Evolutionary conservation across 2,329 filamentous ascomycete species (phyloP).

Genomic region (Aspergillus melleus): DNA sequence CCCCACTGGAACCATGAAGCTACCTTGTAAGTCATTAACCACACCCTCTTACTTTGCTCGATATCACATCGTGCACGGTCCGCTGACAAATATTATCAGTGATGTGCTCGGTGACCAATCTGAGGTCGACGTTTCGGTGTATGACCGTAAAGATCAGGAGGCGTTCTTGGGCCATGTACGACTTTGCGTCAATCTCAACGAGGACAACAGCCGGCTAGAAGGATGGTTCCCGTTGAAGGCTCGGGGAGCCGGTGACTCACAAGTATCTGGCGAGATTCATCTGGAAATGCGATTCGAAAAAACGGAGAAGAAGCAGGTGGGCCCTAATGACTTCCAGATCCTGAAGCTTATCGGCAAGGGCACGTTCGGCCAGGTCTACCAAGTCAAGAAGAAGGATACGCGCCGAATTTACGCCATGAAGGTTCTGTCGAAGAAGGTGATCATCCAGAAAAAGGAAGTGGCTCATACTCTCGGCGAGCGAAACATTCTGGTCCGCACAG

Average conservation of each 20-base stretch:
- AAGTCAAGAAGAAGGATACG: slow-evolving; percentile 96
- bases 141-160: slow-evolving; percentile 81
- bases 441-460: slow-evolving; percentile 99
- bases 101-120: slow-evolving; percentile 92
- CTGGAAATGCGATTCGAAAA: slow-evolving; percentile 84
- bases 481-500: slow-evolving; percentile 94
- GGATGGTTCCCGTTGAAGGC: slow-evolving; percentile 84
- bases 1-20: slow-evolving; percentile 96
- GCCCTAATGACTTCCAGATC: slow-evolving; percentile 93
- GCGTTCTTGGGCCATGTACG: slow-evolving; percentile 90
- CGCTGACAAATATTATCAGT: slow-evolving; percentile 51
- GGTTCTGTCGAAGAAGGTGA: slow-evolving; percentile 98
- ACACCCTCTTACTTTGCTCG: not conserved
- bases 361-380: slow-evolving; percentile 97
- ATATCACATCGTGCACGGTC: not conserved
- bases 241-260: slow-evolving; percentile 75
- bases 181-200: slow-evolving; percentile 69
- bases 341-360: slow-evolving; percentile 96
- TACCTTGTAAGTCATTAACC: slow-evolving; percentile 69
- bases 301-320: slow-evolving; percentile 86
- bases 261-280: slow-evolving; percentile 81
- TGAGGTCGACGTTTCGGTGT: slow-evolving; percentile 88
- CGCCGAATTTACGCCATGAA: slow-evolving; percentile 98
- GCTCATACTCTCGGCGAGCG: slow-evolving; percentile 95
- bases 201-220: slow-evolving; percentile 69